Evolutionary conservation across 805 yeast genomes (phyloP), one percentile per base, ranked within the genome.

Genomic region (Myxozyma mucilagina): DNA sequence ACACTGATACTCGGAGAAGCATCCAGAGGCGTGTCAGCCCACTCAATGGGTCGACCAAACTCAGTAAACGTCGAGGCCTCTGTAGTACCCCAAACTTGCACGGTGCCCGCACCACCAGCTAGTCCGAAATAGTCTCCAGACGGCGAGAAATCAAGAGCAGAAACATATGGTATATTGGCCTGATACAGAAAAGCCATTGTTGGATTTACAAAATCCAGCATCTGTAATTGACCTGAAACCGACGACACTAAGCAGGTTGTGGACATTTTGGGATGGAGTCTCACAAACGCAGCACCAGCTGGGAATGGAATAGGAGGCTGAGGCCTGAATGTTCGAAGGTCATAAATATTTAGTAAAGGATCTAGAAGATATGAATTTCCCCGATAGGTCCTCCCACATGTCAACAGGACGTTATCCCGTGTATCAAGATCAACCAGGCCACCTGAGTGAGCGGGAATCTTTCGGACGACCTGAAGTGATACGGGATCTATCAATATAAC

Each of bases 201-300:
- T n/a, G 93, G 96, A 72, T 90, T 89, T 62, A 83, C 84, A 68
- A 89, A 81, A 73, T 94, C 97, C 31, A 90, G 82, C 66, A 91
- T 87, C 70, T 91, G 96, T 60, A 94, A 77, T 61, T 90, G 93
- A 16, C 98, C 98, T 24, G 82, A 74, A 20, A 80, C 79, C 0
- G 97, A 87, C 0, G 90, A 87, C 7, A 89, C 84, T 4, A 90
- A 72, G 48, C 90, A 83, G 39, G 87, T 84, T 42, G 89, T 87
- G 5, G 97, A 88, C 53, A 91, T 71, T 62, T 88, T 87, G 6
- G 98, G 97, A 75, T 93, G 97, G 63, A 93, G 79, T 52, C 88
- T 80, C 1, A 87, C 94, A 71, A 82, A 88, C 9, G 88, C 80
- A 0, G 98, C 97, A 11, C 97, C 97, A 0, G 91, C 87, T 0